Evolutionary conservation across 805 yeast genomes (phyloP).

Genomic region (Metschnikowia arizonensis): DNA sequence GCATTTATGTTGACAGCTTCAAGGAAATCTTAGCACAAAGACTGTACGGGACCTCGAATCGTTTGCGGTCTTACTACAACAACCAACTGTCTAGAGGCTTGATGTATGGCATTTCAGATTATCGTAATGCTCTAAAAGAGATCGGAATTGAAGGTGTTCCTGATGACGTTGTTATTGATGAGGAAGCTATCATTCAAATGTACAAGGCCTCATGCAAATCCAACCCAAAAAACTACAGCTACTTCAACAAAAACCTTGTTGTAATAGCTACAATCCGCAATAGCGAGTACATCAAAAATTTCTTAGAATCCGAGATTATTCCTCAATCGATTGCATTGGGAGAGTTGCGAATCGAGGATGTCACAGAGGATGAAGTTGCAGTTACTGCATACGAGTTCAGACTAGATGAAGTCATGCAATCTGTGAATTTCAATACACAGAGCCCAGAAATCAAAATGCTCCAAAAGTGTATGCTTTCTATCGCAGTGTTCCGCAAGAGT

Average conservation of each 20-base stretch:
- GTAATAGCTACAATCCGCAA: conserved; percentile 26
- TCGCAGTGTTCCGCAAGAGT: conserved; percentile 58
- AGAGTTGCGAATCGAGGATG: conserved; percentile 38
- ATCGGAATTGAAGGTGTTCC: conserved; percentile 26
- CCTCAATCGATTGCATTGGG: conserved; percentile 33
- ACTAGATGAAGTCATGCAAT: conserved; percentile 45
- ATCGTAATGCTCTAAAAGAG: conserved; percentile 27
- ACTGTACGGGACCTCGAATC: conserved; percentile 15
- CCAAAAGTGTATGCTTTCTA: conserved; percentile 56
- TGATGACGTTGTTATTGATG: conserved; percentile 24
- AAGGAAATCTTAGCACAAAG: conserved; percentile 21
- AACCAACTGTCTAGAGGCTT: conserved; percentile 27
- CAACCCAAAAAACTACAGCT: conserved; percentile 37
- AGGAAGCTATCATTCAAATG: conserved; percentile 32
- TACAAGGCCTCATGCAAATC: conserved; percentile 27
- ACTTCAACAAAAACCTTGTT: conserved; percentile 29
- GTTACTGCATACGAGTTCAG: conserved; percentile 71
- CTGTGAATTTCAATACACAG: conserved; percentile 25
- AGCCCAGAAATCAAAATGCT: conserved; percentile 37
- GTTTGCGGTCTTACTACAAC: conserved; percentile 28
- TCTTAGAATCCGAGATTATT: conserved; percentile 29
- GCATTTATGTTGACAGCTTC: conserved; percentile 38
- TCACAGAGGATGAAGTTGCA: conserved; percentile 58
- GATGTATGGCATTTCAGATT: conserved; percentile 34
- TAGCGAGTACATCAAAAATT: conserved; percentile 21